phyloP scores from a whole-genome alignment of 768 basidiomycete species.

The Naganishia vaughanmartiniae region DNA sequence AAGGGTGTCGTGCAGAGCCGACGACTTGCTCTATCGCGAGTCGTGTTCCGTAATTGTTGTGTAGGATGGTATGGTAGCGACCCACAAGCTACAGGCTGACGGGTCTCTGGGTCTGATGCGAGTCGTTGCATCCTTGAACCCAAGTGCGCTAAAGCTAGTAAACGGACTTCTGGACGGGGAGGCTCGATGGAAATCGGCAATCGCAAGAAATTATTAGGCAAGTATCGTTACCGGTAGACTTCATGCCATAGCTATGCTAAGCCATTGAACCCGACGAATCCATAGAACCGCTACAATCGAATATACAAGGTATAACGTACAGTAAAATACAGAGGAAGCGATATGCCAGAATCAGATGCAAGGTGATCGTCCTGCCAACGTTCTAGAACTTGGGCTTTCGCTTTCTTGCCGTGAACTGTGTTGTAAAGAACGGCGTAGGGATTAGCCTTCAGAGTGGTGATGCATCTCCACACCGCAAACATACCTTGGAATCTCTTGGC shows the following conservation, averaged over 20 bases:
- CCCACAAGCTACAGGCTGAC: too few relatives aligned
- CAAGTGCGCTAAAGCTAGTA: too few relatives aligned
- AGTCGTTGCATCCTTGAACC: too few relatives aligned
- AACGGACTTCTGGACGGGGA: neutral
- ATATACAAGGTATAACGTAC: neutral
- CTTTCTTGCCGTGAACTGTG: slow-evolving; percentile 89
- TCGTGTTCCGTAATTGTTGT: too few relatives aligned
- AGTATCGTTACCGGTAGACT: neutral
- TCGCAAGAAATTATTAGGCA: neutral
- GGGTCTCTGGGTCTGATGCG: too few relatives aligned
- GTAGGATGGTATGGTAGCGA: too few relatives aligned
- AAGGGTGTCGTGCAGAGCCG: too few relatives aligned
- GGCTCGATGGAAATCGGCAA: neutral
- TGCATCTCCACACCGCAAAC: neutral
- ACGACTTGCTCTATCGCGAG: too few relatives aligned
- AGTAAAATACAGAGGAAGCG: neutral
- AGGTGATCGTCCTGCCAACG: neutral
- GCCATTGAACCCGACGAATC: neutral
- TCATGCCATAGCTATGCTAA: neutral
- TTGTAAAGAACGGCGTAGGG: slow-evolving; percentile 51
- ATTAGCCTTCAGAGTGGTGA: neutral
- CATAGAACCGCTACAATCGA: neutral
- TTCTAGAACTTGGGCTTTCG: slow-evolving; percentile 71
- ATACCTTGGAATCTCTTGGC: slow-evolving; percentile 54
- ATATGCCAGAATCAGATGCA: neutral